Percentiles rank a stretch among this genome's conserved stretches.
phyloP scores from a whole-genome alignment of 2,329 filamentous ascomycete genomes.

The Penicillium occitanis region DNA sequence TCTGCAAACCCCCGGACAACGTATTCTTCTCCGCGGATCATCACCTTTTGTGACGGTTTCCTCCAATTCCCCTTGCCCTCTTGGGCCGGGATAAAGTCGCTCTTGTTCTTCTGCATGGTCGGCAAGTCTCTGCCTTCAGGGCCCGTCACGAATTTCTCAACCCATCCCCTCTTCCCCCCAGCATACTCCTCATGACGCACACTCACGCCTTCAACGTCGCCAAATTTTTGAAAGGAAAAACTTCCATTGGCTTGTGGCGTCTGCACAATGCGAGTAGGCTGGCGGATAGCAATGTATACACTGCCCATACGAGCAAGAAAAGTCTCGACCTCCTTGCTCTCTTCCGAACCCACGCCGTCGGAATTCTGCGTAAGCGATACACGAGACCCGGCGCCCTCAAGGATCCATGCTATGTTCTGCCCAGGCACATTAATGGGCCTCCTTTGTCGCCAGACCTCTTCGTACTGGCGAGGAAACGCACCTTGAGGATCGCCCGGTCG shows the following conservation, averaged over 20 bases:
- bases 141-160: conserved; percentile 19
- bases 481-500: conserved; percentile 17
- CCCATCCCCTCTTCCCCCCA: conserved; percentile 12
- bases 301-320: conserved; percentile 20
- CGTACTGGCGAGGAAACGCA: conserved; percentile 18
- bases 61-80: conserved; percentile 21
- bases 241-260: conserved; percentile 11
- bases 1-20: conserved; percentile 21
- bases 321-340: conserved; percentile 21
- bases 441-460: conserved; percentile 20
- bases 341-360: conserved; percentile 18
- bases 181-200: conserved; percentile 20
- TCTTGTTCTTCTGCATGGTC: conserved; percentile 18
- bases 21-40: conserved; percentile 20
- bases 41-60: conserved; percentile 17
- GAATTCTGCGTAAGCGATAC: conserved; percentile 18
- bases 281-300: conserved; percentile 20
- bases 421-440: conserved; percentile 12
- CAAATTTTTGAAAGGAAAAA: conserved; percentile 19
- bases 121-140: conserved; percentile 20
- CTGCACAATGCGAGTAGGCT: conserved; percentile 20
- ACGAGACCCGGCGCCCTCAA: conserved; percentile 20
- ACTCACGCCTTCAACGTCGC: conserved; percentile 20
- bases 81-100: conserved; percentile 13
- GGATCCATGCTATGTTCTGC: conserved; percentile 20